These are phyloP conservation scores for Paecilomyces fulvus DNA, from an alignment of 2,329 filamentous ascomycete genomes.

Conservation along the genomic window DNA sequence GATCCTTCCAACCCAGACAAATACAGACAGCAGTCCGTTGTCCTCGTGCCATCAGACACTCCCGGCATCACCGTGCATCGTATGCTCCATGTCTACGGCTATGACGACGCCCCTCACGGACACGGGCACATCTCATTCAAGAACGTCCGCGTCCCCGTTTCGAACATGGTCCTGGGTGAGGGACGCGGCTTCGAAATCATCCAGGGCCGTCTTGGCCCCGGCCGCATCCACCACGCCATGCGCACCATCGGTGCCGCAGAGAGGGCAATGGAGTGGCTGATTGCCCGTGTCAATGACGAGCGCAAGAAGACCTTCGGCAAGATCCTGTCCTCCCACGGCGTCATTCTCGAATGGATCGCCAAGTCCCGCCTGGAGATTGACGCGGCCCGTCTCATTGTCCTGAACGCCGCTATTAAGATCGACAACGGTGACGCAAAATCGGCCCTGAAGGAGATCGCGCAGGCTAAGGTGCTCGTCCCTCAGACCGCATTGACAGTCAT, in stretches of 20 bases:
- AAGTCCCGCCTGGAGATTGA: constrained; percentile 91
- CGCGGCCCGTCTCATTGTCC: constrained; percentile 75
- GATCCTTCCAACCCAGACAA: constrained; percentile 65
- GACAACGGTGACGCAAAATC: constrained; percentile 82
- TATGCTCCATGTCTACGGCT: constrained; percentile 91
- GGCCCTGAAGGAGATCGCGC: constrained; percentile 84
- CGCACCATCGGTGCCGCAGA: constrained; percentile 86
- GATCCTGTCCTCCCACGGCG: constrained; percentile 76
- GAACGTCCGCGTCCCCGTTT: constrained; percentile 77
- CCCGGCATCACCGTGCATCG: constrained; percentile 87
- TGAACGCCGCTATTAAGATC: constrained; percentile 93
- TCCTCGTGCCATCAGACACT: constrained; percentile 72
- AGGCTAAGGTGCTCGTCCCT: constrained; percentile 90
- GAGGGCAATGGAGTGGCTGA: constrained; percentile 85
- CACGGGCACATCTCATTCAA: constrained; percentile 88
- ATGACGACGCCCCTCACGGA: constrained; percentile 96
- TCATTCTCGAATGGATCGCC: constrained; percentile 92
- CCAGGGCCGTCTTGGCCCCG: constrained; percentile 89
- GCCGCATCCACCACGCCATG: constrained; percentile 98
- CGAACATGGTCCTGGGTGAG: constrained; percentile 83
- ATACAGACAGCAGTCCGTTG: constrained; percentile 88
- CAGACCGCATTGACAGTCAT: constrained; percentile 76
- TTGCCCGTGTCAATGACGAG: constrained; percentile 88
- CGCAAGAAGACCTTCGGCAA: constrained; percentile 87
- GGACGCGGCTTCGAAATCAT: constrained; percentile 97